Percentiles rank a stretch among this genome's conserved stretches.
These are phyloP conservation scores for Trametes maxima DNA, from an alignment of 768 basidiomycete species.

Conservation along the genomic window DNA sequence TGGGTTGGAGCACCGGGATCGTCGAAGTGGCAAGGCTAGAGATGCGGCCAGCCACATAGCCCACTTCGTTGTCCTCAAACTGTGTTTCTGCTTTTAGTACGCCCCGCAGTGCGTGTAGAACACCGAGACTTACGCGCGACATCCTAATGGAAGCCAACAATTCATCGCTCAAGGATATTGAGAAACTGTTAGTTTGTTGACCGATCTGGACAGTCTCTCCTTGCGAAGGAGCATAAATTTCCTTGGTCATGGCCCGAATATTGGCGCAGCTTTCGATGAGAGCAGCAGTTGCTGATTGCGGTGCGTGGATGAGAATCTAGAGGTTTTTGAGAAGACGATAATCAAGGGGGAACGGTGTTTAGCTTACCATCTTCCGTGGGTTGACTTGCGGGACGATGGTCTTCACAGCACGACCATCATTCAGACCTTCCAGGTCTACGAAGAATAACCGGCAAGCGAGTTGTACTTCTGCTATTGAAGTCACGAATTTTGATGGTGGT, in stretches of 20 bases:
- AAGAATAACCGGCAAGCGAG: slow-evolving; percentile 86
- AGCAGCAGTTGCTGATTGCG: slow-evolving; percentile 62
- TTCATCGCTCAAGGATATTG: slow-evolving; percentile 90
- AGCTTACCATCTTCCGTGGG: slow-evolving; percentile 86
- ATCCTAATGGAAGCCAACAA: slow-evolving; percentile 77
- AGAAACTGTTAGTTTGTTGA: slow-evolving; percentile 93
- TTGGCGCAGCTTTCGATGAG: slow-evolving; percentile 81
- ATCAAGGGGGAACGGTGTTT: too few relatives aligned
- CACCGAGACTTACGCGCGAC: slow-evolving; percentile 68
- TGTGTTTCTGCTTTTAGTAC: slow-evolving; percentile 34
- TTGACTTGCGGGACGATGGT: slow-evolving; percentile 96
- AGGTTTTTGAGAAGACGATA: slow-evolving; percentile 3
- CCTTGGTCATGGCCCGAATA: slow-evolving; percentile 89
- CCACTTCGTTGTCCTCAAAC: slow-evolving; percentile 99
- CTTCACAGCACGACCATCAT: slow-evolving; percentile 96
- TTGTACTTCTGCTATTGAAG: slow-evolving; percentile 73
- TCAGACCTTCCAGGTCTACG: slow-evolving; percentile 95
- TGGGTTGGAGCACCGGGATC: slow-evolving; percentile 84
- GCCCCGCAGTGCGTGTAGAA: neutral
- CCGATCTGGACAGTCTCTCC: slow-evolving; percentile 90
- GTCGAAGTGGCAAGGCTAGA: slow-evolving; percentile 83
- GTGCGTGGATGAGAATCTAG: slow-evolving; percentile 89
- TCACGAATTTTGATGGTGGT: slow-evolving; percentile 89
- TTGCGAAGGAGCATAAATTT: slow-evolving; percentile 77
- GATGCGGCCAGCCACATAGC: slow-evolving; percentile 88